Conservation (phyloP, 2,329 filamentous ascomycete species). For the Scortechinia acanthostroma region DNA sequence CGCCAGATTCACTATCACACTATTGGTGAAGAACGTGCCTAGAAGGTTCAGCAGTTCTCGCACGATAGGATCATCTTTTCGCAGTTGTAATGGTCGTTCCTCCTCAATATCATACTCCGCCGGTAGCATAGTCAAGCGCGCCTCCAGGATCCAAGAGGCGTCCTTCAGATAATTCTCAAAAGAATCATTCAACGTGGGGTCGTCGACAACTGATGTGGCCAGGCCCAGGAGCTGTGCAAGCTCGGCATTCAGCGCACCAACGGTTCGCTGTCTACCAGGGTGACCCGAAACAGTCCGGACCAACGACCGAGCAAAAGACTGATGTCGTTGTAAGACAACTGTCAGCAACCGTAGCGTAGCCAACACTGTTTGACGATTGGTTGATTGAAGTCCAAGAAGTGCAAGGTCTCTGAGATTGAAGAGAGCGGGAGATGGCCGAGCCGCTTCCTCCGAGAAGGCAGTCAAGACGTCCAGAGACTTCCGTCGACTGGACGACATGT, state of each 20-base stretch:
- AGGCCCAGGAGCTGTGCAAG: not conserved
- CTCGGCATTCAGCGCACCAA: not conserved
- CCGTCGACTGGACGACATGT: not conserved
- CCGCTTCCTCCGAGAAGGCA: not conserved
- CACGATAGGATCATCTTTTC: not conserved
- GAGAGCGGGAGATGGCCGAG: not conserved
- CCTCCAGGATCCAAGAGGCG: not conserved
- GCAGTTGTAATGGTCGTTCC: not conserved
- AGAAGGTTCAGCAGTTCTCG: not conserved
- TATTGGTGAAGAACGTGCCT: not conserved
- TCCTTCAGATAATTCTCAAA: not conserved
- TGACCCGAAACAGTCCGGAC: not conserved
- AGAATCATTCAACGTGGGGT: not conserved
- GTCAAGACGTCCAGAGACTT: constrained; percentile 1
- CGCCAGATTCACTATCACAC: not conserved
- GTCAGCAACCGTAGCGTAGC: not conserved
- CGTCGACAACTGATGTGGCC: not conserved
- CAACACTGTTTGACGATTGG: not conserved
- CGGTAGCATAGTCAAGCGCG: not conserved
- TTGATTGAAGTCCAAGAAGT: not conserved
- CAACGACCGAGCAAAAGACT: not conserved
- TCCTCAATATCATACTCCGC: not conserved
- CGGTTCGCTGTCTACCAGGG: not conserved
- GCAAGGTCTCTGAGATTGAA: not conserved
- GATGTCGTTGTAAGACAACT: not conserved